Evolutionary conservation across 345 rosid genomes (phyloP), one percentile per base, ranked within the genome.

Genomic region (Euphorbia peplus): DNA sequence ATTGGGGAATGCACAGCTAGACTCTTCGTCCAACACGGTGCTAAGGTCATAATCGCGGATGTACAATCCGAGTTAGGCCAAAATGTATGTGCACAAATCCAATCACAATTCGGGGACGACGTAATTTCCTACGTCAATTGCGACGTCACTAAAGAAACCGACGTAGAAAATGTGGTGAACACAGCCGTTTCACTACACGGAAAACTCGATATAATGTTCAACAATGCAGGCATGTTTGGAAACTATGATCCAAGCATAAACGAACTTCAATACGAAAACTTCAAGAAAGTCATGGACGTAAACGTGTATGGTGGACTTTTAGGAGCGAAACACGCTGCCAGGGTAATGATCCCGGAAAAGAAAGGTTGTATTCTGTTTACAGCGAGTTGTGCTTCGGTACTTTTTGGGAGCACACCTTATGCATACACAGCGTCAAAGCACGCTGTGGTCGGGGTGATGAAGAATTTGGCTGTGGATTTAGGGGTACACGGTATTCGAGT

Each of bases 181-280:
- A 14, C 19, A 15, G 52, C 51, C 7, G 14, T 67, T 54, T 53
- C 70, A 6, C 21, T 22, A 13, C 13, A 66, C 22, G 50, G 60
- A 52, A 52, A 52, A 29, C 70, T 67, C 15, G 70, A 66, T 2
- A 35, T 51, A 48, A 35, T 66, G 46, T 51, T n/a, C 50, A 66
- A 51, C 44, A 51, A 66, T 0, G 69, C 69, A 16, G 60, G 47
- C 4, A 21, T 37, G 3, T 0, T 29, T 12, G 59, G 60, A 4
- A 14, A 51, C 0, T 2, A 0, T 0, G 32, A 21, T 19, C 19
- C 47, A 2, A 32, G 14, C 0, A 35, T 66, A n/a, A 2, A 6
- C 12, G 19, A 59, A 11, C 12, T 21, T 4, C 8, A 53, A 24
- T 0, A 11, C 14, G 70, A 67, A 15, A 22, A 21, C 7, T 54